Evolutionary conservation across 2,329 filamentous ascomycete genomes (phyloP), one percentile per base, ranked within the genome.

Genomic region (Aureobasidium leucospermi): DNA sequence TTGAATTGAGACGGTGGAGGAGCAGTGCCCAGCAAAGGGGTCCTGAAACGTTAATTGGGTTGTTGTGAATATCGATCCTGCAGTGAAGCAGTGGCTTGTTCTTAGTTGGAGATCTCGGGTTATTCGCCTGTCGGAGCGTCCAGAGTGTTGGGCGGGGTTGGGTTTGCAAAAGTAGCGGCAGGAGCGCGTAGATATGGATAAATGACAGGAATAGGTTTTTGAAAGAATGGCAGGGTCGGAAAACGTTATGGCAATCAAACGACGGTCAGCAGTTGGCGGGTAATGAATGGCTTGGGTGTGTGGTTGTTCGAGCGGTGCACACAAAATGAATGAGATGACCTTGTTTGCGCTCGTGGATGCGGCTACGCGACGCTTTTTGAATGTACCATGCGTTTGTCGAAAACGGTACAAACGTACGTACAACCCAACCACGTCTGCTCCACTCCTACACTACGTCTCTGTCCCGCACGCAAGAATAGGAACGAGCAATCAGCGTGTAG

Each of bases 171-270:
- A 10, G 41, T 23, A 38, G 38, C 32, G 52, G 52, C 49, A 56
- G 41, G 41, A 46, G 31, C 31, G n/a, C 28, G 51, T 56, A 16
- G 31, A 56, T 56, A 55, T 55, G 51, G 28, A 43, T 45, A 55
- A 45, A 56, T 29, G 31, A 41, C 39, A 41, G 29, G 3, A 43
- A 43, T 23, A 34, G 32, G 1, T 55, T 29, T 56, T 29, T 29
- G 52, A 56, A 46, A 28, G 52, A 56, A 56, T 58, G 55, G 36
- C 55, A 48, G 41, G 52, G 52, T 57, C 29, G 52, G 41, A 46
- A 13, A 34, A 58, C 55, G 55, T 58, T 58, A 41, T 58, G 19
- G 41, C 41, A 56, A 56, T 56, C 52, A 56, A 56, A 56, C 9
- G 52, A 56, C 31, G 39, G 52, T 56, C 42, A 58, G 23, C 55